Conservation (phyloP, 2,329 filamentous ascomycete genomes). For the Arthroderma sp. region DNA sequence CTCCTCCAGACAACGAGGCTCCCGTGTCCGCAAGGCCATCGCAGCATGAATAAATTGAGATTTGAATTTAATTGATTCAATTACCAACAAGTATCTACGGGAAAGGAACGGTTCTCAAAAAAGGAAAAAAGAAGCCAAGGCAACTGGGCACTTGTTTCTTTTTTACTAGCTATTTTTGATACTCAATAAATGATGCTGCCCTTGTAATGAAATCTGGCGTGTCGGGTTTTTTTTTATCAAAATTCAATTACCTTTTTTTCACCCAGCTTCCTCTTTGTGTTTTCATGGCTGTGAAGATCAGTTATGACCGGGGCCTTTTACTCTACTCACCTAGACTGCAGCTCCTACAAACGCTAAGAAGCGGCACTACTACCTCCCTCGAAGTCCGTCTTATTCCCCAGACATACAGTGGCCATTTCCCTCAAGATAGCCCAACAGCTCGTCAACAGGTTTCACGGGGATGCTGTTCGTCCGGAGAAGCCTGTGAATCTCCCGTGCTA, state of each 20-base stretch:
- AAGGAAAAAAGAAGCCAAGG: background rate
- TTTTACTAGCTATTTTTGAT: background rate
- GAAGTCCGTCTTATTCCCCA: too few relatives aligned
- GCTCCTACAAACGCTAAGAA: too few relatives aligned
- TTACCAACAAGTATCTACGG: background rate
- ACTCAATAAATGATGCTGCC: conserved; percentile 1
- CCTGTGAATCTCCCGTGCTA: too few relatives aligned
- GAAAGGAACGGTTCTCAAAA: background rate
- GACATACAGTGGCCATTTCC: too few relatives aligned
- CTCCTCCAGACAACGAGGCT: conserved; percentile 82
- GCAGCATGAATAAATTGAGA: conserved; percentile 30
- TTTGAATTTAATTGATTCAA: background rate
- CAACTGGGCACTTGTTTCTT: background rate
- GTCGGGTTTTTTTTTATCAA: background rate
- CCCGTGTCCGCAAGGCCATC: conserved; percentile 48
- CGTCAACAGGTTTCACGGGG: too few relatives aligned
- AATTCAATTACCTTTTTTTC: background rate
- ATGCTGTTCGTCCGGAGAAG: too few relatives aligned
- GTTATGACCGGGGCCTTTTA: too few relatives aligned
- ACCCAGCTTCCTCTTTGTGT: too few relatives aligned
- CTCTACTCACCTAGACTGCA: too few relatives aligned
- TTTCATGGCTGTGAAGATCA: too few relatives aligned
- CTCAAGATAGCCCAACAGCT: too few relatives aligned
- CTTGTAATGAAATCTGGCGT: conserved; percentile 1
- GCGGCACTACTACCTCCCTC: too few relatives aligned